These are phyloP conservation scores for Nemania sp. DNA, from an alignment of 2,329 filamentous ascomycete genomes.

Conservation along the genomic window DNA sequence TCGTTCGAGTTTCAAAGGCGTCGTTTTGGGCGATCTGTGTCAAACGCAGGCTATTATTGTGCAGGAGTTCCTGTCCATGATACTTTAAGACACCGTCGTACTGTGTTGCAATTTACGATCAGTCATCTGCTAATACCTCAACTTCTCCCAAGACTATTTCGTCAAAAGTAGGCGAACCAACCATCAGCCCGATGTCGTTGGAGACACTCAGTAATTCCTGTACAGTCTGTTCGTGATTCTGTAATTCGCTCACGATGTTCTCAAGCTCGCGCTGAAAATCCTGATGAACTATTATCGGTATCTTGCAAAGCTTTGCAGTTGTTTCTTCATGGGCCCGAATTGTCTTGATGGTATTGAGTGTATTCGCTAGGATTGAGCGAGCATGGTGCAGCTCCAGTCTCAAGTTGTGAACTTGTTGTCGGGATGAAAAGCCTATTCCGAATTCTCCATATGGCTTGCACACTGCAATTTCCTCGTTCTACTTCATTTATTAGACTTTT, in stretches of 20 bases:
- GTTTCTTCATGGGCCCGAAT: conserved; percentile 3
- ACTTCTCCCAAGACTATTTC: too few relatives aligned
- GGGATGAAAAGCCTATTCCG: background rate
- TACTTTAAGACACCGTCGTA: conserved; percentile 4
- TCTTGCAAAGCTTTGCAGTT: background rate
- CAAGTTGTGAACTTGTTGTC: background rate
- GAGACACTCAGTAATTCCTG: conserved; percentile 6
- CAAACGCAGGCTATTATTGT: background rate
- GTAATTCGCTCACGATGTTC: conserved; percentile 10
- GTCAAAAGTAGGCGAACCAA: background rate
- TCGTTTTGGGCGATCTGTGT: background rate
- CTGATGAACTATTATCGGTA: background rate
- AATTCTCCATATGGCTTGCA: background rate
- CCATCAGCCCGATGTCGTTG: background rate
- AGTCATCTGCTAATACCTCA: too few relatives aligned
- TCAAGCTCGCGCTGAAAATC: background rate
- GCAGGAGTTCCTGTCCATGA: conserved; percentile 10
- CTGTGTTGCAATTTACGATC: background rate
- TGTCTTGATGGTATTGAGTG: background rate
- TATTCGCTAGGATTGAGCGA: background rate
- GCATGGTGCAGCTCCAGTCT: background rate
- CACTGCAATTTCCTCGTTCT: background rate
- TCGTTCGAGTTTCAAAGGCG: background rate
- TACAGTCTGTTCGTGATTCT: conserved; percentile 16
- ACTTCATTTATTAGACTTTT: background rate